Evolutionary conservation across 2,329 filamentous ascomycete genomes (phyloP), one percentile per base, ranked within the genome.

Genomic region (Plectosphaerella sp.): DNA sequence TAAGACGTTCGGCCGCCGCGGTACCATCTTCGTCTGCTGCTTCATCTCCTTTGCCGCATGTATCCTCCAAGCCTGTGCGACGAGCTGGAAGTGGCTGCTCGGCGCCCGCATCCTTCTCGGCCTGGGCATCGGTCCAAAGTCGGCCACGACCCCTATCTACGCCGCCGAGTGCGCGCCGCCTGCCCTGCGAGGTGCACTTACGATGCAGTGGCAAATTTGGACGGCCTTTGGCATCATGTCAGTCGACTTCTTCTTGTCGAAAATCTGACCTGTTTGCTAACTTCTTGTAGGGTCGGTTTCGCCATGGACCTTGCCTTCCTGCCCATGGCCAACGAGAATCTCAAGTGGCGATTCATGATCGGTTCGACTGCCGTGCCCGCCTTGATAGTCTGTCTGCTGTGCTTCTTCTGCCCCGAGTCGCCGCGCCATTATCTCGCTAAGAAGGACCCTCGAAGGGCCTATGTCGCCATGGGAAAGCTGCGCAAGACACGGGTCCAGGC

Each of bases 161-260:
- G 83, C 84, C 1, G 86, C 86, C 3, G 86, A 89, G 64, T 85
- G 78, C 39, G 79, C 83, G 0, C 86, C 86, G 0, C 80, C 84
- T 0, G 69, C 67, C 42, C 81, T 88, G 45, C 79, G 86, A 52
- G 86, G 86, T 48, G 86, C 84, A 2, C 71, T 90, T 5, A 85
- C 88, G 35, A 91, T 91, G 87, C 80, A 83, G 61, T 88, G 84
- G 84, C 84, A 88, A 65, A 68, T 75, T 66, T 76, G 73, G 72
- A 76, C 72, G 0, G 73, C 74, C 1, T 79, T 80, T 47, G 76
- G 78, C 4, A 81, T 82, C 54, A 75, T 81, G 70, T 48, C 12
- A 39, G 47, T 24, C 5, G 3, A 10, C n/a, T 7, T 16, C 45
- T 11, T n/a, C 1, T n/a, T 5, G 28, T n/a, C 35, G 8, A 10